Evolutionary conservation across 2,329 filamentous ascomycete species (phyloP), one percentile per base, ranked within the genome.

Genomic region (Monilinia fructigena): DNA sequence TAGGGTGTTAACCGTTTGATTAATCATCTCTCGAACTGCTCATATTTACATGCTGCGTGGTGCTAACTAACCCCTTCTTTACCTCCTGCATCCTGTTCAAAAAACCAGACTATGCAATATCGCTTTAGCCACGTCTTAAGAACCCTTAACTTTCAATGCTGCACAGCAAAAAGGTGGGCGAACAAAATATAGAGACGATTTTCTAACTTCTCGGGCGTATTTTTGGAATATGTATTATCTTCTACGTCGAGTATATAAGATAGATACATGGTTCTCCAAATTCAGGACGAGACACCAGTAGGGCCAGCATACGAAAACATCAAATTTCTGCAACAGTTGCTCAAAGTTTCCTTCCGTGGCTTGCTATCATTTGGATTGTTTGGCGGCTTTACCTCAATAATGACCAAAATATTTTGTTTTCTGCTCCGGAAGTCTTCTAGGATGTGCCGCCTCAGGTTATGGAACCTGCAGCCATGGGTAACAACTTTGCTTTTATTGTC

Each of bases 201-300:
- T 23, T 60, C 35, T 2, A 7, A 28, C 20, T 4, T 60, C 14
- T n/a, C n/a, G 28, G 56, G 31, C 45, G 56, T 60, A 7, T 50
- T n/a, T 18, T 48, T 4, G 42, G 56, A 20, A 8, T 18, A 14
- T 60, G 42, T 31, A 2, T 38, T 1, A 14, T 18, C 48, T 6
- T 60, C 12, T 38, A 28, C 28, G 6, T 50, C 18, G 56, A 60
- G 18, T 50, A 60, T 47, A 35, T 48, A 28, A 50, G 20, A 35
- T 48, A 50, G 20, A 35, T 48, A 60, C 4, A 60, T 60, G 3
- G 26, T 60, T 48, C 56, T 28, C 6, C 28, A 48, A 60, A 48
- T 38, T 11, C 7, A 0, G 10, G 45, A 60, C 20, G n/a, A 48
- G 14, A 50, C 58, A 35, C 31, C 20, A 18, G 12, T 16, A 50